Base-by-base conservation (phyloP, 202 grass and related monocot genomes). In the Eragrostis tef region DNA sequence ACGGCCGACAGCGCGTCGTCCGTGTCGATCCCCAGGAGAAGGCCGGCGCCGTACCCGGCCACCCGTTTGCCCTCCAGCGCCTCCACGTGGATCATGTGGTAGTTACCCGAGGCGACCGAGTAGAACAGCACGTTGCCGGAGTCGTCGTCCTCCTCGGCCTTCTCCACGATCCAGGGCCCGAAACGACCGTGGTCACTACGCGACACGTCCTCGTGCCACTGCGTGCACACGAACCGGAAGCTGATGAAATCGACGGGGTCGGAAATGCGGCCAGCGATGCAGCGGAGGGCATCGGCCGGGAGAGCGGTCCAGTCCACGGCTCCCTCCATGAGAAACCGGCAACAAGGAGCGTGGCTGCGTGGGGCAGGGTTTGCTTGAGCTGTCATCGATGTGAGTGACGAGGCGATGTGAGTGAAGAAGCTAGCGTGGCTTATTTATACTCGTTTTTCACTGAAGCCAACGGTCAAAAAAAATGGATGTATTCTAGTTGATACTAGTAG, bases 21-120 rank as follows among this genome's bases (percentile, higher is more conserved):
- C 9, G 11, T 6, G 73, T 47, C 56, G 14, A 77, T 6, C 20
- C 20, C 14, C 7, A 77, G 12, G 67, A 72, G 67, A 12, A 71
- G 56, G 0, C 79, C 54, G 44, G 79, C 42, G 26, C 79, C 79
- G n/a, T n/a, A n/a, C n/a, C n/a, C n/a, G n/a, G n/a, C n/a, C n/a
- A n/a, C n/a, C n/a, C n/a, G n/a, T n/a, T n/a, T n/a, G n/a, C n/a
- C n/a, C n/a, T n/a, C n/a, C n/a, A n/a, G n/a, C n/a, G n/a, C n/a
- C n/a, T n/a, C n/a, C n/a, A n/a, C n/a, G n/a, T n/a, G n/a, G n/a
- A n/a, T n/a, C n/a, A 53, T 4, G 27, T 53, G 25, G 26, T 16
- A 36, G 9, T 54, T 36, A 9, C 20, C 26, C 0, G 26, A 12
- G 16, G 20, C 17, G 3, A 73, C 8, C 1, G 70, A 54, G 27